A percentile compares a stretch with the other conserved stretches of the same genome.
phyloP scores from a whole-genome alignment of 169 alveolate species.

The Neospora caninum region DNA sequence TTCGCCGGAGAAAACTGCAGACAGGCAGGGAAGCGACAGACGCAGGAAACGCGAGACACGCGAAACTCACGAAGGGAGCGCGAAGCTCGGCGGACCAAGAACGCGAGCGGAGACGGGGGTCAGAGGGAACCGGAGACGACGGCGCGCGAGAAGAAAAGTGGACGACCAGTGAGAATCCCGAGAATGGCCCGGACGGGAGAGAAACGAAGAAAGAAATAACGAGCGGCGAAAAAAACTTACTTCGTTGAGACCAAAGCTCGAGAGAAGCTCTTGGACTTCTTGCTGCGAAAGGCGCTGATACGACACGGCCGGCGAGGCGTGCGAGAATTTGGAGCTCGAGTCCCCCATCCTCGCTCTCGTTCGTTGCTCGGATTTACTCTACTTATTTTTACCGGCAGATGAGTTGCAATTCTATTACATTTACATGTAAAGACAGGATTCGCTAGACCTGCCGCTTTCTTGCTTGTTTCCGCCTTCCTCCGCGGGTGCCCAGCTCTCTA shows the following conservation, averaged over 20 bases:
- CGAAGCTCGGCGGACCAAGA: too few relatives aligned
- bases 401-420: too few relatives aligned
- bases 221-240: neutral
- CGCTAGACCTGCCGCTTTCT: too few relatives aligned
- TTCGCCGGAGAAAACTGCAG: constrained; percentile 30
- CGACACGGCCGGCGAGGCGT: constrained; percentile 19
- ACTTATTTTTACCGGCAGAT: neutral
- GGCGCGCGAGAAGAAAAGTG: neutral
- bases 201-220: neutral
- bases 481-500: too few relatives aligned
- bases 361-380: neutral
- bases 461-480: too few relatives aligned
- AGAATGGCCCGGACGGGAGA: neutral
- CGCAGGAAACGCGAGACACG: neutral
- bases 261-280: constrained; percentile 21
- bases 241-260: constrained; percentile 36
- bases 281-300: constrained; percentile 28
- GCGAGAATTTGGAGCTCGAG: constrained; percentile 18
- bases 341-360: constrained; percentile 18
- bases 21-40: neutral
- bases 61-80: too few relatives aligned
- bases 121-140: too few relatives aligned
- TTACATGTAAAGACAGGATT: too few relatives aligned
- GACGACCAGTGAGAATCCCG: neutral
- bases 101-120: too few relatives aligned